A percentile compares a stretch with the other conserved stretches of the same genome.
phyloP scores from a whole-genome alignment of 73 alveolate species.

The Vitrella brassicaformis region DNA sequence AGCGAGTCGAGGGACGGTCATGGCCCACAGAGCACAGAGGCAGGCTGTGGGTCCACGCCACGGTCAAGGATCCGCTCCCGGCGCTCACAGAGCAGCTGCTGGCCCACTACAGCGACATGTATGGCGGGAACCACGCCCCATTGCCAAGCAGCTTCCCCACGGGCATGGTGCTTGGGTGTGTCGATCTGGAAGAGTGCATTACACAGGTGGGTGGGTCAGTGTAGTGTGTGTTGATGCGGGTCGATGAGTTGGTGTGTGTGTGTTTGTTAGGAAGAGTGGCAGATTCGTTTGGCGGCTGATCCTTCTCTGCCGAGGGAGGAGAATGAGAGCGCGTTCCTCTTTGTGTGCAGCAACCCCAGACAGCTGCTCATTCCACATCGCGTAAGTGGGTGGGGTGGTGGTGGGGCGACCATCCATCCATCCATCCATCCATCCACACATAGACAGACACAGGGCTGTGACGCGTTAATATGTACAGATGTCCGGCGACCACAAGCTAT shows the following conservation, averaged over 20 bases:
- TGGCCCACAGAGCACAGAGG: slow-evolving; percentile 63
- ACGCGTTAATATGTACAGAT: too few species aligned
- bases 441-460: too few species aligned
- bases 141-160: slow-evolving; percentile 68
- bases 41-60: slow-evolving; percentile 71
- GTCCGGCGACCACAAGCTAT: neutral
- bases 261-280: neutral
- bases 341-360: slow-evolving; percentile 58
- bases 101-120: slow-evolving; percentile 37
- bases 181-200: too few species aligned
- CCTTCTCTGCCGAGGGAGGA: slow-evolving; percentile 40
- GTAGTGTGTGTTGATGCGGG: neutral
- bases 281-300: neutral
- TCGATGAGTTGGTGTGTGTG: neutral
- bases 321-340: slow-evolving; percentile 43
- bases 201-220: neutral
- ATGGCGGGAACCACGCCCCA: slow-evolving; percentile 39
- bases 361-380: slow-evolving; percentile 51
- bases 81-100: slow-evolving; percentile 46
- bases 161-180: slow-evolving; percentile 55
- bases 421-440: too few species aligned
- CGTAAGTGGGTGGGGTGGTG: slow-evolving; percentile 57
- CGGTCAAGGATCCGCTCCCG: slow-evolving; percentile 48
- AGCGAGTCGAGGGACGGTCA: slow-evolving; percentile 57
- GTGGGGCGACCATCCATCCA: too few species aligned